phyloP scores from a whole-genome alignment of 73 alveolate genomes.

The Uronychia binucleata region DNA sequence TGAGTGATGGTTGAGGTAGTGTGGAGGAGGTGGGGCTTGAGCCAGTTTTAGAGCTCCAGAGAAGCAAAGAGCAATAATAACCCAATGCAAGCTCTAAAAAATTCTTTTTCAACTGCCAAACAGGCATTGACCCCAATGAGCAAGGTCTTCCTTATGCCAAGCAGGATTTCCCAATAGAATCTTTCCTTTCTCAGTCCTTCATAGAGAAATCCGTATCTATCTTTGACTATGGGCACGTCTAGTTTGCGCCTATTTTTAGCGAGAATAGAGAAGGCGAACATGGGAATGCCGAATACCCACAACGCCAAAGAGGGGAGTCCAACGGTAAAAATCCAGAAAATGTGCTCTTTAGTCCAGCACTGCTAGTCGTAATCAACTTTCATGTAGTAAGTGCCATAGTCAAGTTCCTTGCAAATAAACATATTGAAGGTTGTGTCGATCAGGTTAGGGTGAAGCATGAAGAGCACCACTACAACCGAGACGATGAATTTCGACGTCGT shows the following conservation, averaged over 20 bases:
- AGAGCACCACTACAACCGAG: constrained; percentile 28
- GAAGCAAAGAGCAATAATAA: too few species aligned
- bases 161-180: constrained; percentile 42
- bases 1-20: too few species aligned
- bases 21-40: too few species aligned
- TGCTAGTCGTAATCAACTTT: constrained; percentile 1
- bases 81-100: neutral
- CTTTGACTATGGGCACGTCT: neutral
- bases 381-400: constrained; percentile 23
- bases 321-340: neutral
- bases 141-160: constrained; percentile 19
- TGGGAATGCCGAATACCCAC: constrained; percentile 32
- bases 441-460: constrained; percentile 26
- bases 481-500: constrained; percentile 17
- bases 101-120: neutral
- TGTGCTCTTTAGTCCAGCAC: constrained; percentile 47
- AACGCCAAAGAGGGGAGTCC: constrained; percentile 18
- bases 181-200: constrained; percentile 12
- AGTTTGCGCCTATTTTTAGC: constrained; percentile 2
- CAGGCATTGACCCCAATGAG: constrained; percentile 1
- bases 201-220: constrained; percentile 32
- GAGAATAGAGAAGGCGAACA: neutral
- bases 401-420: constrained; percentile 31
- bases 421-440: constrained; percentile 4
- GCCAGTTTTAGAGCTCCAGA: too few species aligned